Conservation (phyloP, 208 protist species). For the Acanthamoeba royreba region DNA sequence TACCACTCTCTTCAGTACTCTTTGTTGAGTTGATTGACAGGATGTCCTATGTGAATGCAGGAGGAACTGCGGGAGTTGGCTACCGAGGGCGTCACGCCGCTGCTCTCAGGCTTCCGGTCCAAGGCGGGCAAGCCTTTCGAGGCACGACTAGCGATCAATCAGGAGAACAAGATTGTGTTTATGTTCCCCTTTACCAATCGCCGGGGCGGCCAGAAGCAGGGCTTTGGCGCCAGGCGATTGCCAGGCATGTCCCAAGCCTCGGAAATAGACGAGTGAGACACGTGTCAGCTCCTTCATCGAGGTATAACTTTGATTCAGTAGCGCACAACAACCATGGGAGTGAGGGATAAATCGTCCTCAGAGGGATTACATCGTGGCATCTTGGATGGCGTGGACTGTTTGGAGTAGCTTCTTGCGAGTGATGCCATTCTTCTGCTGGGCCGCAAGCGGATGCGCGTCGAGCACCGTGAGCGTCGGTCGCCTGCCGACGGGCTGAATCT, state of each 20-base stretch:
- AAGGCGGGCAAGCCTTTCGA: conserved; percentile 8
- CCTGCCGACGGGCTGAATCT: neutral
- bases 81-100: neutral
- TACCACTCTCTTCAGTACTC: neutral
- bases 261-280: too few species aligned
- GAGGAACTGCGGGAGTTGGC: conserved; percentile 4
- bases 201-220: too few species aligned
- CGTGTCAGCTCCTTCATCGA: too few species aligned
- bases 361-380: neutral
- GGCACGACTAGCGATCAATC: conserved; percentile 13
- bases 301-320: too few species aligned
- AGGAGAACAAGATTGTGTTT: conserved; percentile 40
- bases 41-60: neutral
- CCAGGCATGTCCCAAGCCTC: too few species aligned
- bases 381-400: neutral
- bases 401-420: neutral
- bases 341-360: too few species aligned
- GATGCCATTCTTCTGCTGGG: conserved; percentile 31
- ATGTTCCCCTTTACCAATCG: neutral
- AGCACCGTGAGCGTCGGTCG: neutral
- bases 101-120: conserved; percentile 22
- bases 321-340: too few species aligned
- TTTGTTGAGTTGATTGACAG: neutral
- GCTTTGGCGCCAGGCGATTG: too few species aligned
- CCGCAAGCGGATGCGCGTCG: neutral